These are phyloP conservation scores for Xerocomus potaroensis DNA, from an alignment of 768 basidiomycete genomes.

Conservation along the genomic window DNA sequence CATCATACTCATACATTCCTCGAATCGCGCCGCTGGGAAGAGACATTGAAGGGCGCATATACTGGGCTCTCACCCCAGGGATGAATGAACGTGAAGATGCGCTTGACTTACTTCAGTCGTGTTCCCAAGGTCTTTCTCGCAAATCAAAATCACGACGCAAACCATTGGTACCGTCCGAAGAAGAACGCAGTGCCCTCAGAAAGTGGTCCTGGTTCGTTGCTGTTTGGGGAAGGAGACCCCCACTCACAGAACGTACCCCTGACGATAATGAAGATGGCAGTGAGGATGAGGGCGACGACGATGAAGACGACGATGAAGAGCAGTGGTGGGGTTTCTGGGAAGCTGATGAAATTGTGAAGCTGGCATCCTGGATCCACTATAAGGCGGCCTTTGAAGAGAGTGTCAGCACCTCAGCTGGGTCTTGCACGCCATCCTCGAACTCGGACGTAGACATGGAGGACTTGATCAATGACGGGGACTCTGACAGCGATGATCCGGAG, in stretches of 20 bases:
- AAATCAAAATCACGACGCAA: slow-evolving; percentile 37
- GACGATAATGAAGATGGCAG: slow-evolving; percentile 21
- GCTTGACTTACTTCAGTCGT: slow-evolving; percentile 28
- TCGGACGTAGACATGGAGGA: slow-evolving; percentile 23
- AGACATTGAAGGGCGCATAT: slow-evolving; percentile 62
- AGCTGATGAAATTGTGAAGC: slow-evolving; percentile 56
- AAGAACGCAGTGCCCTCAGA: slow-evolving; percentile 48
- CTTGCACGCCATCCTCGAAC: too few relatives aligned
- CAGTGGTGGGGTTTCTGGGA: slow-evolving; percentile 79
- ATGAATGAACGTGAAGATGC: slow-evolving; percentile 50
- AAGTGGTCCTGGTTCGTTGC: slow-evolving; percentile 78
- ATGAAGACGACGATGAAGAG: slow-evolving; percentile 35
- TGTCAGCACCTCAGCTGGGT: not conserved
- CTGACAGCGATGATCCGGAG: slow-evolving; percentile 5
- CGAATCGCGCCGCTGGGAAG: slow-evolving; percentile 64
- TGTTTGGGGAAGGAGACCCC: slow-evolving; percentile 62
- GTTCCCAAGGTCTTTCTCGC: slow-evolving; percentile 26
- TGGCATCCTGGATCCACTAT: slow-evolving; percentile 61
- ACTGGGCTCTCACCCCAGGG: slow-evolving; percentile 64
- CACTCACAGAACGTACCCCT: slow-evolving; percentile 22
- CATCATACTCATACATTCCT: slow-evolving; percentile 40
- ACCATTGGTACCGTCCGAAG: slow-evolving; percentile 37
- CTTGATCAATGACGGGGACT: slow-evolving; percentile 4
- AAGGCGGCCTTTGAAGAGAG: slow-evolving; percentile 39
- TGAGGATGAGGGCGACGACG: slow-evolving; percentile 16